Conservation (phyloP, 345 rosid species). For the Eucalyptus microcorys region DNA sequence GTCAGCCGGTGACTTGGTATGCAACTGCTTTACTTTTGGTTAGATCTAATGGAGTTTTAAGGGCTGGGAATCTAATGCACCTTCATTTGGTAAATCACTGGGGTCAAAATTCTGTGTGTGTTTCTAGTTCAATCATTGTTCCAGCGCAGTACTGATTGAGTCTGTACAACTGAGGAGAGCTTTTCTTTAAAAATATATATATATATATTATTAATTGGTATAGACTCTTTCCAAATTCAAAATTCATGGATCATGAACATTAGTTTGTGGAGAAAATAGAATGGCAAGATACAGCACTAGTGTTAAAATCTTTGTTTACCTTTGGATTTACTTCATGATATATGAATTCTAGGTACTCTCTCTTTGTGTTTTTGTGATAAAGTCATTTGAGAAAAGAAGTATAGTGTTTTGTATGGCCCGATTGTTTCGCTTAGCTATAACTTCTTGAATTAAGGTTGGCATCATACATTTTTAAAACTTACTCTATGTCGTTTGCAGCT, state of each 20-base stretch:
- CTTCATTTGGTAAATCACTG: background rate
- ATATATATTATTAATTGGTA: background rate
- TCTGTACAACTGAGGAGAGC: background rate
- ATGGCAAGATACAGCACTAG: background rate
- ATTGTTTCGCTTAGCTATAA: background rate
- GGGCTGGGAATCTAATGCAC: background rate
- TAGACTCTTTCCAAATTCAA: background rate
- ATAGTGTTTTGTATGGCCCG: background rate
- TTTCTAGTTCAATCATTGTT: background rate
- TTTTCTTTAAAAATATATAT: background rate
- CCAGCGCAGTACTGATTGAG: background rate
- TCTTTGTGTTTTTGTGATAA: background rate
- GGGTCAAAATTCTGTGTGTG: background rate
- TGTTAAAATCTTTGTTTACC: background rate
- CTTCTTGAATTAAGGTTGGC: background rate
- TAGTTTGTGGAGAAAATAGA: background rate
- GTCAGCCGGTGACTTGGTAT: background rate
- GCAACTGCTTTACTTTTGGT: background rate
- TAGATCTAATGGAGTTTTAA: background rate
- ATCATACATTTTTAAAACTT: background rate
- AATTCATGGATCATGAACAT: background rate
- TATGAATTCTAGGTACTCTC: background rate
- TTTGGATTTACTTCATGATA: background rate
- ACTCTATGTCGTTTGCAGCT: constrained; percentile 32
- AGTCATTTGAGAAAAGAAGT: background rate